These are phyloP conservation scores for Umbelopsis sp. DNA, from an alignment of 371 early-diverging fungal genomes.

Conservation along the genomic window DNA sequence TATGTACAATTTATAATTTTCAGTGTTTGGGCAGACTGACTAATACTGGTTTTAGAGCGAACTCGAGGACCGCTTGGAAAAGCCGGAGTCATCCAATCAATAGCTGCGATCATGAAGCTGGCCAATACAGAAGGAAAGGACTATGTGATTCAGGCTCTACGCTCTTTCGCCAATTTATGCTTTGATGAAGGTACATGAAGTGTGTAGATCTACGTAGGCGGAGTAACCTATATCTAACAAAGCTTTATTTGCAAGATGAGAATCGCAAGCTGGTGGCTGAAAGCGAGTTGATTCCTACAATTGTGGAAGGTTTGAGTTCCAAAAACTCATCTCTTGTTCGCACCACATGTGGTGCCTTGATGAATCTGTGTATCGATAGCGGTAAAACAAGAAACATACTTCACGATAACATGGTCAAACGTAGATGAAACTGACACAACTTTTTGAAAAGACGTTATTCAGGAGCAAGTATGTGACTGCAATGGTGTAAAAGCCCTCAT, in stretches of 20 bases:
- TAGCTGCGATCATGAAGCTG: slow-evolving; percentile 36
- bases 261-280: slow-evolving; percentile 69
- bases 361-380: slow-evolving; percentile 80
- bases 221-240: neutral
- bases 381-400: slow-evolving; percentile 44
- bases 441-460: slow-evolving; percentile 44
- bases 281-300: slow-evolving; percentile 45
- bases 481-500: slow-evolving; percentile 42
- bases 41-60: slow-evolving; percentile 37
- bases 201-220: neutral
- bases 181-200: slow-evolving; percentile 72
- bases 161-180: slow-evolving; percentile 78
- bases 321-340: slow-evolving; percentile 46
- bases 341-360: slow-evolving; percentile 69
- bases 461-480: slow-evolving; percentile 39
- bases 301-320: slow-evolving; percentile 48
- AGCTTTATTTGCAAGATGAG: slow-evolving; percentile 44
- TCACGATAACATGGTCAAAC: neutral
- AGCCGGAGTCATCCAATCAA: slow-evolving; percentile 36
- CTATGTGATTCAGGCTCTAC: slow-evolving; percentile 63
- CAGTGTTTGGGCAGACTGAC: neutral
- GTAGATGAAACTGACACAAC: neutral
- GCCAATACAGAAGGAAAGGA: slow-evolving; percentile 32
- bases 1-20: slow-evolving; percentile 3
- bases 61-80: slow-evolving; percentile 55